Evolutionary conservation across 2,329 filamentous ascomycete species (phyloP).

Genomic region (Colletotrichum melonis): DNA sequence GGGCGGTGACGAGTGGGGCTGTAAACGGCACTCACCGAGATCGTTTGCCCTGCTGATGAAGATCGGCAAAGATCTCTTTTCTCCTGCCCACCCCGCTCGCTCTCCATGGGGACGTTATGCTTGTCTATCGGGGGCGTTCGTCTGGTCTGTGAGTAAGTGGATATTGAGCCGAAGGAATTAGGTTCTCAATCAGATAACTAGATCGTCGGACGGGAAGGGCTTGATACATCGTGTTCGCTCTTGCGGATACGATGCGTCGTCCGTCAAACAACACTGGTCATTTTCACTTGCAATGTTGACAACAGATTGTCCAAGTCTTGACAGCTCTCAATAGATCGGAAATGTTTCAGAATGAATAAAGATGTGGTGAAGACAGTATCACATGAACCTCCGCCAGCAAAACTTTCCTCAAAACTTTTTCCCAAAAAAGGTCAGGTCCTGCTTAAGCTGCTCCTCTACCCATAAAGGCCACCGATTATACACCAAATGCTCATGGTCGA

Average conservation of each 20-base stretch:
- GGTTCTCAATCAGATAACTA: background rate
- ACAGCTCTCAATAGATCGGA: background rate
- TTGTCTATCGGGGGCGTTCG: background rate
- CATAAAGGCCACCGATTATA: constrained; percentile 67
- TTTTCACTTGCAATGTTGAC: background rate
- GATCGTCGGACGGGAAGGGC: background rate
- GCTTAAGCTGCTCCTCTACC: constrained; percentile 63
- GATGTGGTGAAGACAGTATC: background rate
- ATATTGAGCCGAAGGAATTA: too few species aligned
- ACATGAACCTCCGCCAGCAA: background rate
- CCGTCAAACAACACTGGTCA: background rate
- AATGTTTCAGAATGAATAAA: background rate
- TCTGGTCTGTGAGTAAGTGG: background rate
- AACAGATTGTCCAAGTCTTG: background rate
- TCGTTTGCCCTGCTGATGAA: background rate
- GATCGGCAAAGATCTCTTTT: background rate
- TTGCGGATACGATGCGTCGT: background rate
- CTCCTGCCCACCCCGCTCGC: background rate
- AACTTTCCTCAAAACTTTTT: constrained; percentile 39
- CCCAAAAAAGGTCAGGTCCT: constrained; percentile 59
- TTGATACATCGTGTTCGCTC: background rate
- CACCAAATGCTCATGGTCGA: constrained; percentile 55
- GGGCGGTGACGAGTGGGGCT: background rate
- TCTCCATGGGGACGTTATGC: background rate
- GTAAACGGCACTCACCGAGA: background rate